Base-by-base conservation (phyloP, 495 filamentous ascomycete genomes). In the Hyaloscypha bicolor region DNA sequence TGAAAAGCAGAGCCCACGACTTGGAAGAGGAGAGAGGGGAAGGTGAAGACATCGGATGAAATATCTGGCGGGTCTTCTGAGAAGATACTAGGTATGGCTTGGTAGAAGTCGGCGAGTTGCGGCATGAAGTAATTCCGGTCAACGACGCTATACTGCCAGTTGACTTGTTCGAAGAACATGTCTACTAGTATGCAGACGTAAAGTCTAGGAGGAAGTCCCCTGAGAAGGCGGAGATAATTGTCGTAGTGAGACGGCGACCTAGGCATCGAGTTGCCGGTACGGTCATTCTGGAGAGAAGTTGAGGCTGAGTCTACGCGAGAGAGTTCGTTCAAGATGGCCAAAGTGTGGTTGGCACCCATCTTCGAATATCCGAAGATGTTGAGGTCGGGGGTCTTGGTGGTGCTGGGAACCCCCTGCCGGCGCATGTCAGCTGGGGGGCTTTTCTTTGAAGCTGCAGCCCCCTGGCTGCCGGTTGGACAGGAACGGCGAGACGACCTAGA, bases 351-450 rank as follows among this genome's bases (percentile, higher is more conserved):
- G 16, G 42, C 42, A 19, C 42, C 42, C 42, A 48, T 19, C 42
- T 48, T 48, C 42, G 42, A 48, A 48, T 48, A 48, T 48, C 42
- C 42, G 42, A 48, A 48, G 42, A 48, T 48, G 42, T 19, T 19
- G 42, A 48, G 9, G 42, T 48, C 42, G 11, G 42, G 42, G 42
- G 16, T 48, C 16, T 48, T 48, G 11, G 4, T 4, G 16, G 16
- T 14, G 9, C 11, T 4, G 42, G 9, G 42, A 37, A 12, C 35
- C 35, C 35, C 35, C 35, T 6, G 8, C 35, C 42, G 42, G 9
- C 16, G 9, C 16, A 12, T 4, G 42, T 48, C 42, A 19, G 42
- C 42, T 48, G 42, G 16, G 16, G 16, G 9, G 16, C 42, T 48
- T 19, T 48, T 48, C 42, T 48, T 48, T 19, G 16, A 14, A 48